Evolutionary conservation across 2,329 filamentous ascomycete species (phyloP).

Genomic region (Plenodomus lindquistii): DNA sequence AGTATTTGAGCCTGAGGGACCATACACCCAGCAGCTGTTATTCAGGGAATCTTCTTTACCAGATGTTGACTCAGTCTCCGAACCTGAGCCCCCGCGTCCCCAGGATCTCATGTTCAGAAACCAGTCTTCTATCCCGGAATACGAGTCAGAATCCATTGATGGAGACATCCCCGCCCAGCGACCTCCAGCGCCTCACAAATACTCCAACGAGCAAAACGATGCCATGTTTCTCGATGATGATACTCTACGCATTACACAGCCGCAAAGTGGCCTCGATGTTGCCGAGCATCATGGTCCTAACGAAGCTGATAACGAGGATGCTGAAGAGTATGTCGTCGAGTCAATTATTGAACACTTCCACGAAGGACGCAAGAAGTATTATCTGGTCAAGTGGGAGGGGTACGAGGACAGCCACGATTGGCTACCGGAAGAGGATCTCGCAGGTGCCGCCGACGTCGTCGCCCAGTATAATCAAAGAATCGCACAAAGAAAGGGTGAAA

Average conservation of each 20-base stretch:
- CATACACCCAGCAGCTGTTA: neutral
- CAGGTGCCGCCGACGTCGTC: constrained; percentile 31
- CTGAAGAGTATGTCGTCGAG: constrained; percentile 37
- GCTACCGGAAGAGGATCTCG: constrained; percentile 32
- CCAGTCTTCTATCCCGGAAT: neutral
- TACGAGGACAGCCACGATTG: constrained; percentile 38
- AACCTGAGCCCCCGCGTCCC: neutral
- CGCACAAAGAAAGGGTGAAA: constrained; percentile 9
- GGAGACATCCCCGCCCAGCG: neutral
- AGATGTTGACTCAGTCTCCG: neutral
- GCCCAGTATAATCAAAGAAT: constrained; percentile 25
- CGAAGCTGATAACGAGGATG: constrained; percentile 1
- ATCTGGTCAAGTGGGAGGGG: constrained; percentile 42
- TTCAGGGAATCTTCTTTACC: neutral
- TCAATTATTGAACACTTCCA: constrained; percentile 31
- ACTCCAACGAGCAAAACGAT: neutral
- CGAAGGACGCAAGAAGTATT: constrained; percentile 25
- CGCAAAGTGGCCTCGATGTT: neutral
- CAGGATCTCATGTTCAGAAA: neutral
- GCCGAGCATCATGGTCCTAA: neutral
- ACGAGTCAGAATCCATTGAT: neutral
- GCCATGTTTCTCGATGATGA: neutral
- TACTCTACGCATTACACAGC: neutral
- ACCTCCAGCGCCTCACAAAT: neutral
- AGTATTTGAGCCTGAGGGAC: neutral